Evolutionary conservation across 441 rosid genomes (phyloP), one percentile per base, ranked within the genome.

Genomic region (Mallotus japonicus): DNA sequence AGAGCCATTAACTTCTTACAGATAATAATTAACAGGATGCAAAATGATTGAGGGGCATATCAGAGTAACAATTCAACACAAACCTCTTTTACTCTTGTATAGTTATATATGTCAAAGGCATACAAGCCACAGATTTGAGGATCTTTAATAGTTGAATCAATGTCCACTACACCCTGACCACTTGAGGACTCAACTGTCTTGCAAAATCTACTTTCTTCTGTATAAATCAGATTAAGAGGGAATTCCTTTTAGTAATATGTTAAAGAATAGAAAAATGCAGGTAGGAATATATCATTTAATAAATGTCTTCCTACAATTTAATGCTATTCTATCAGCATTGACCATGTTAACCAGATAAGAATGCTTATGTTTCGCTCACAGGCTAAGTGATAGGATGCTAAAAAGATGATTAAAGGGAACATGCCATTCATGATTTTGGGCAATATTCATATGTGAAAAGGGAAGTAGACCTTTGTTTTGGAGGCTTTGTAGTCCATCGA

Each of bases 61-160:
- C 22, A 12, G 70, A 77, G 76, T 67, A 71, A 66, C 14, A 56
- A 9, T 68, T 67, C 51, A 20, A 40, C 60, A 84, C 88, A 66
- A 79, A 95, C 99, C 99, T 95, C 99, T 54, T 85, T 85, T 64
- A 85, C 90, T 76, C 82, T 86, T 60, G 77, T 79, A 72, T 81
- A 83, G 49, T 81, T 80, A 71, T 84, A 88, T 82, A 95, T 92
- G 42, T 92, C 95, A 74, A 87, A 76, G 76, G 88, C 97, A 83
- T 92, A 95, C 71, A 83, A 69, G 75, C 91, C 82, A 89, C 97
- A 92, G 49, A 75, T 72, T 75, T 78, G 94, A 72, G 96, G 92
- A 88, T 90, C 96, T 75, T 84, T 74, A 9, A 74, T 16, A 73
- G 89, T 83, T 69, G 88, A 85, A 84, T 92, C 97, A 69, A 95